Conservation (phyloP, 306 rosid genomes). For the Castanopsis chinensis region DNA sequence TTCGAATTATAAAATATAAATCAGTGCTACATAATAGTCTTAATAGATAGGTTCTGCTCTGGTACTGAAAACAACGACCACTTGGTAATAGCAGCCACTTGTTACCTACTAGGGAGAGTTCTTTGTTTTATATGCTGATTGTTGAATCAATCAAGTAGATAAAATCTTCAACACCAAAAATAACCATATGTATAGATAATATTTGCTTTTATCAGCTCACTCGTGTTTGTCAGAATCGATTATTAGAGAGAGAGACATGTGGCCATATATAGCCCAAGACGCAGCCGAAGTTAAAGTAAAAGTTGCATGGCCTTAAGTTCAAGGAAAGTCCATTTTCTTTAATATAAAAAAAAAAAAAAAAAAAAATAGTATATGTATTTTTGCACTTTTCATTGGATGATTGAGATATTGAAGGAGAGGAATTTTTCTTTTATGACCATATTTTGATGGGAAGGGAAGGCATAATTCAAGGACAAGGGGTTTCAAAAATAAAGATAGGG, state of each 20-base stretch:
- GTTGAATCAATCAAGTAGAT: background rate
- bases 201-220: background rate
- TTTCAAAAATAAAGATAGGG: conserved; percentile 56
- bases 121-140: no score
- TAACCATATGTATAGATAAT: background rate
- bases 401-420: background rate
- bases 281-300: conserved; percentile 34
- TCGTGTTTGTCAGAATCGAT: conserved; percentile 39
- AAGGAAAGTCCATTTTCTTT: conserved; percentile 36
- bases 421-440: conserved; percentile 4
- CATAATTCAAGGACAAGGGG: conserved; percentile 2
- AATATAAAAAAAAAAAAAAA: background rate
- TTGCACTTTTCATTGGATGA: no score
- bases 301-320: conserved; percentile 52
- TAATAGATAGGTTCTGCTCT: background rate
- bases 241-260: conserved; percentile 15
- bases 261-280: conserved; percentile 24
- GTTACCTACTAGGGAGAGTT: background rate
- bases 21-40: no score
- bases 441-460: conserved; percentile 12
- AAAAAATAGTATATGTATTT: no score
- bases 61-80: background rate
- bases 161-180: no score
- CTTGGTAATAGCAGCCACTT: background rate
- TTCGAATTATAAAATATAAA: no score